phyloP scores from a whole-genome alignment of 768 basidiomycete species.

The Aureoboletus auriporus region DNA sequence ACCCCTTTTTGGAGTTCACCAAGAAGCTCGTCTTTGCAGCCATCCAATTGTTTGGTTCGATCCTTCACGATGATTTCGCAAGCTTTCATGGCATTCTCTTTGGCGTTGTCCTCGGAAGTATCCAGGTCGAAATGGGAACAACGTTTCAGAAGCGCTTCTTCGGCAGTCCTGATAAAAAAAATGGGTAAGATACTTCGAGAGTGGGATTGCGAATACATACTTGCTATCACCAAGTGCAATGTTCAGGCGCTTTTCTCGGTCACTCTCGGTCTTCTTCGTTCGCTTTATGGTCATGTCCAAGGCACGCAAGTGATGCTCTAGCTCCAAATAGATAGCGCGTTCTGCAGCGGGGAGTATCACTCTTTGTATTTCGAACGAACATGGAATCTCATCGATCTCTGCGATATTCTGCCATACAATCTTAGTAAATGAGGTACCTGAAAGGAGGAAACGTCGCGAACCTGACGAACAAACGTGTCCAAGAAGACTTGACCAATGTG shows the following conservation, averaged over 20 bases:
- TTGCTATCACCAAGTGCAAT: slow-evolving; percentile 87
- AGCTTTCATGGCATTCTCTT: slow-evolving; percentile 80
- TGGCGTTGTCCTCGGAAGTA: slow-evolving; percentile 43
- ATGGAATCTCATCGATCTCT: slow-evolving; percentile 94
- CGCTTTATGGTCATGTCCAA: slow-evolving; percentile 76
- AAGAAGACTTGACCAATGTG: slow-evolving; percentile 78
- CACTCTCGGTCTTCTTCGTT: slow-evolving; percentile 68
- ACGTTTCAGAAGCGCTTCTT: slow-evolving; percentile 90
- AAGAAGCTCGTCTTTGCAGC: slow-evolving; percentile 72
- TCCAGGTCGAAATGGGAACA: slow-evolving; percentile 94
- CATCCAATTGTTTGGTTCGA: slow-evolving; percentile 72
- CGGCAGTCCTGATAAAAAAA: slow-evolving; percentile 58
- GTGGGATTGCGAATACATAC: slow-evolving; percentile 32
- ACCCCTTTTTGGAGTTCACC: slow-evolving; percentile 62
- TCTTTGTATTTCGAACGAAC: slow-evolving; percentile 55
- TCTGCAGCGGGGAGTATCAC: slow-evolving; percentile 88
- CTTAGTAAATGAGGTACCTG: slow-evolving; percentile 8
- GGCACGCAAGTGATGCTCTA: slow-evolving; percentile 89
- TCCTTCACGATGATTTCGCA: slow-evolving; percentile 89
- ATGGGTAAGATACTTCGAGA: background rate
- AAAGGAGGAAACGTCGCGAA: slow-evolving; percentile 27
- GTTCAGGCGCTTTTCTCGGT: slow-evolving; percentile 84
- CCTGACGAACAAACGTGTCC: slow-evolving; percentile 82
- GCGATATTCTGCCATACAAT: slow-evolving; percentile 69
- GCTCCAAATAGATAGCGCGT: slow-evolving; percentile 89